Evolutionary conservation across 1,139 yeast species (phyloP).

Genomic region (Saccharomycopsis crataegensis): DNA sequence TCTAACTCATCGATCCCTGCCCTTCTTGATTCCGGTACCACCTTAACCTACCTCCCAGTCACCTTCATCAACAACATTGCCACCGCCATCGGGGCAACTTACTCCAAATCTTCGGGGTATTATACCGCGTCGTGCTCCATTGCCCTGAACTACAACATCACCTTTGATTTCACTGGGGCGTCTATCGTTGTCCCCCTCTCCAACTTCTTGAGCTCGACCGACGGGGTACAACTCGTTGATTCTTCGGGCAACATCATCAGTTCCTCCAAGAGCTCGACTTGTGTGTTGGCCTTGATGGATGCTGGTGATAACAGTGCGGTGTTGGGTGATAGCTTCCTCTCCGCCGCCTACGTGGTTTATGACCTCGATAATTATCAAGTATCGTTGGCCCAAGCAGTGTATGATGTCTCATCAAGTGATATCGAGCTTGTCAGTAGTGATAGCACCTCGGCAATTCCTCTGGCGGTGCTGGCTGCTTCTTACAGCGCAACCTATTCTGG

Average conservation of each 20-base stretch:
- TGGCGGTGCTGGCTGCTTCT: slow-evolving; percentile 15
- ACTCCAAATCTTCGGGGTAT: slow-evolving; percentile 28
- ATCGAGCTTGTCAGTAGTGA: slow-evolving; percentile 8
- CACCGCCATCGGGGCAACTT: slow-evolving; percentile 32
- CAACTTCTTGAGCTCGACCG: slow-evolving; percentile 29
- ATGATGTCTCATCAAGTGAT: not conserved
- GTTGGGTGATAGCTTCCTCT: slow-evolving; percentile 69
- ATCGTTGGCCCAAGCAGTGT: slow-evolving; percentile 56
- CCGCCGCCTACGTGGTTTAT: slow-evolving; percentile 69
- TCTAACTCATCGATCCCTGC: slow-evolving; percentile 32
- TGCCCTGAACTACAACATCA: slow-evolving; percentile 24
- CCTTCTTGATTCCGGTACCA: slow-evolving; percentile 62
- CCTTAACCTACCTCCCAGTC: slow-evolving; percentile 47
- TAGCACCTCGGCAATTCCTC: slow-evolving; percentile 11
- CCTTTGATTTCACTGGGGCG: slow-evolving; percentile 47
- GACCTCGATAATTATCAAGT: slow-evolving; percentile 62
- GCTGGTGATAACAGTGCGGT: slow-evolving; percentile 30
- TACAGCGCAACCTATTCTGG: slow-evolving; percentile 16
- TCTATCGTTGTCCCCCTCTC: slow-evolving; percentile 40
- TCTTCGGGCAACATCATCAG: slow-evolving; percentile 12
- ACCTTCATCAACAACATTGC: slow-evolving; percentile 36
- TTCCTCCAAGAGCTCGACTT: slow-evolving; percentile 20
- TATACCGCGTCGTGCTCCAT: slow-evolving; percentile 31
- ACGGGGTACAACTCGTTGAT: not conserved
- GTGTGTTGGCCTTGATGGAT: slow-evolving; percentile 31